Base-by-base conservation (phyloP, 805 yeast species). In the Candida orba region DNA sequence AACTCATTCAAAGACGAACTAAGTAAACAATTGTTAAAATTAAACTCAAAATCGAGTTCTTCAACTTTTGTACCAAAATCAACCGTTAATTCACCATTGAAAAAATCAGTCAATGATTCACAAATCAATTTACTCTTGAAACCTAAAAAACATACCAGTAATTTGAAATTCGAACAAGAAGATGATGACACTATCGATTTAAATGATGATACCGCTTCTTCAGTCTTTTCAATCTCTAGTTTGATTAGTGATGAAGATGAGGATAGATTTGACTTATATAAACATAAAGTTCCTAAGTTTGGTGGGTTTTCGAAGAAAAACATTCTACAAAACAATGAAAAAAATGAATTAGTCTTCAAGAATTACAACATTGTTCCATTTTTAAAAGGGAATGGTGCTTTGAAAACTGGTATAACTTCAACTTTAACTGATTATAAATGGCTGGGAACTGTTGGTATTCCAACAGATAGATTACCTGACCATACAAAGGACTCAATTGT, bases 381-480 rank as follows among this genome's bases (percentile, higher is more conserved):
- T 35, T 71, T 65, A 8, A 79, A 79, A 51, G 96, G 97, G 8
- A 93, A 93, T 57, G 95, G 90, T 29, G 93, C 96, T 8, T 72
- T 93, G 54, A 76, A 78, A 48, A 91, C 93, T 52, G 96, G 98
- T 0, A 76, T 93, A 14, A 72, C 75, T 39, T 66, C 82, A 7
- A 83, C 91, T 0, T 58, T 74, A 13, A 52, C 25, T 62, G 68
- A 37, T 57, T 69, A 68, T 39, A 69, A 66, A 45, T 91, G 96
- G 95, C 76, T 91, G 2, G 99, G 99, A n/a, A 81, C 95, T 0
- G 64, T 85, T 30, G 95, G 96, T 24, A 84, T 89, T 73, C 95
- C 97, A 17, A 83, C 91, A 17, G 97, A 93, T 63, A 79, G 73
- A 25, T 73, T 93, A 17, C 84, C 93, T 5, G 64, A 65, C 0